Evolutionary conservation across 495 filamentous ascomycete species (phyloP), one percentile per base, ranked within the genome.

Genomic region (Penicillium pancosmium): DNA sequence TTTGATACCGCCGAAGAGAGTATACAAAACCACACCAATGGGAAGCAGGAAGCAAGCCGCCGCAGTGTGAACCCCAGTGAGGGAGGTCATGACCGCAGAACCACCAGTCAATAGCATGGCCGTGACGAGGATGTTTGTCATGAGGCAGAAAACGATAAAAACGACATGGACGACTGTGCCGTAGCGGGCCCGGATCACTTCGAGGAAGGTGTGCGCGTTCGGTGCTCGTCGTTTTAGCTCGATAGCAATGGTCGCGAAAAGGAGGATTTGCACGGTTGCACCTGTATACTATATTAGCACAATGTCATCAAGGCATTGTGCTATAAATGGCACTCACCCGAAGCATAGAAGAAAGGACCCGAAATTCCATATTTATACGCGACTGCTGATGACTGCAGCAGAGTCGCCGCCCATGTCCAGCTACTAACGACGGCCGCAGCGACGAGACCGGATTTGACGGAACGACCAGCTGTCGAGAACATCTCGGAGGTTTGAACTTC

Each of bases 401-500:
- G 73, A 23, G 76, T 80, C 31, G 78, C 80, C 25, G 77, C 78
- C 91, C 92, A 97, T 8, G 93, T 97, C 93, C 93, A 98, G 43
- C 88, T 92, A 58, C 89, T 93, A 18, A 97, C 93, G 40, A 97
- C 93, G n/a, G 93, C 93, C 31, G 90, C 89, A 4, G 91, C 91
- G n/a, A 97, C 93, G 16, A 98, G 80, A 50, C 93, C 93, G 12
- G 91, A 93, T 66, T 96, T 98, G 65, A 98, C 93, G 10, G 93
- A 96, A 48, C 93, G 80, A 16, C 93, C 93, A 49, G 93, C 93
- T 2, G 93, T 98, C 59, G 85, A 92, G 84, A 97, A 98, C 90
- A 95, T 96, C 75, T 98, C 93, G 0, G 91, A 95, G 1, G 93
- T 98, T 75, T 96, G 93, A 7, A 97, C 82, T 75, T 98, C 93